phyloP scores from a whole-genome alignment of 1,284 basidiomycete species.

The Puccinia coronata region DNA sequence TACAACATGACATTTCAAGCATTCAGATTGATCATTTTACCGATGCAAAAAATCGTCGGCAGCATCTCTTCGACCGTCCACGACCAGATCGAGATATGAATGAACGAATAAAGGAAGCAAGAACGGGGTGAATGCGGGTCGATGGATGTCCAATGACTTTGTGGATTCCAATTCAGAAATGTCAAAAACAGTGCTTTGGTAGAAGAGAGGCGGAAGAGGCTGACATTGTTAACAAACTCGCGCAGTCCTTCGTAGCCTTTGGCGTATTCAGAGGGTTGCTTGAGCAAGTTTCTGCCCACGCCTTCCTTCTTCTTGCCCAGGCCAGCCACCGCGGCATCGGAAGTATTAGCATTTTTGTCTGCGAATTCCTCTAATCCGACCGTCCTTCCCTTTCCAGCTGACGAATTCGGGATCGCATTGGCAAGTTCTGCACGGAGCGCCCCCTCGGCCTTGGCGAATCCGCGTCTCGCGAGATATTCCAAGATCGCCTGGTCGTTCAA shows the following conservation, averaged over 20 bases:
- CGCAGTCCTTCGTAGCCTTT: conserved; percentile 51
- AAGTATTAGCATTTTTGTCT: conserved; percentile 52
- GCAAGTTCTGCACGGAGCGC: conserved; percentile 71
- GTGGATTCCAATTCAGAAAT: neutral
- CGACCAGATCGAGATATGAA: conserved; percentile 91
- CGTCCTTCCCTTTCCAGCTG: conserved; percentile 53
- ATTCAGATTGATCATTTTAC: conserved; percentile 38
- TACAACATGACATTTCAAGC: neutral
- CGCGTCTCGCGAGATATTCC: conserved; percentile 79
- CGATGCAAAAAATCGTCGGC: conserved; percentile 64
- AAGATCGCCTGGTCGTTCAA: conserved; percentile 65
- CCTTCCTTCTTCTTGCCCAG: conserved; percentile 45
- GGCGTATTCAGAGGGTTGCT: conserved; percentile 50
- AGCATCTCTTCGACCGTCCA: conserved; percentile 83
- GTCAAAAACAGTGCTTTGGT: conserved; percentile 42
- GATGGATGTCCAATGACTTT: conserved; percentile 57
- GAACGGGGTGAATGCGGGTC: conserved; percentile 85
- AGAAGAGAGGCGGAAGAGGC: conserved; percentile 63
- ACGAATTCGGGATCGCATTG: conserved; percentile 54
- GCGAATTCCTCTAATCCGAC: conserved; percentile 59
- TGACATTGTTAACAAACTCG: conserved; percentile 52
- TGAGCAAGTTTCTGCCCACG: conserved; percentile 40
- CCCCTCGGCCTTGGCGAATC: conserved; percentile 75
- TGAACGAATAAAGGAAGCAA: conserved; percentile 95
- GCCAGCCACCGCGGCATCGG: conserved; percentile 21